Evolutionary conservation across 2,329 filamentous ascomycete species (phyloP).

Genomic region (Gliomastix tumulicola): DNA sequence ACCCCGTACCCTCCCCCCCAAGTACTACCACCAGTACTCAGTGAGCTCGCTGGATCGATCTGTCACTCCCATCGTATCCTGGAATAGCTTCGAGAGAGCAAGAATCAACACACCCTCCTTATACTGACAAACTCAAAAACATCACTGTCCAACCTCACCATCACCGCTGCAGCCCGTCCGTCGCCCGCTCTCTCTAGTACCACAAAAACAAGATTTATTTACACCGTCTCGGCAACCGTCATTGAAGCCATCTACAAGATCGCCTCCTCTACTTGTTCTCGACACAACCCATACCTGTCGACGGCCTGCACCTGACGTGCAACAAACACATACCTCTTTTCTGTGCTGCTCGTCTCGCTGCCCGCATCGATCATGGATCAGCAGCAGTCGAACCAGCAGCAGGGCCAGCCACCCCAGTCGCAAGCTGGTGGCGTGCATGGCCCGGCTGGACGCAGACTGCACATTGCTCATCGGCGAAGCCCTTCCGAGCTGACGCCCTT

Average conservation of each 20-base stretch:
- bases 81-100: no score
- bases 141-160: neutral
- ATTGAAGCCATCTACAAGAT: no score
- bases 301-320: constrained; percentile 34
- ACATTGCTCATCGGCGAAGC: constrained; percentile 95
- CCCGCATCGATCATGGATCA: constrained; percentile 61
- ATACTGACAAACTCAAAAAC: neutral
- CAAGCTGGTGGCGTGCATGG: constrained; percentile 56
- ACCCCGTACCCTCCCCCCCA: no score
- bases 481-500: constrained; percentile 94
- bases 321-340: no score
- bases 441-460: constrained; percentile 79
- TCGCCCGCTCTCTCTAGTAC: no score
- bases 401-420: constrained; percentile 38
- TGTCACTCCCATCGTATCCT: constrained; percentile 2
- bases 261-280: constrained; percentile 9
- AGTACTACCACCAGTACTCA: no score
- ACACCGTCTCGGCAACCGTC: no score
- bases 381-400: constrained; percentile 43
- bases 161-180: constrained; percentile 3
- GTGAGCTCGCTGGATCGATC: constrained; percentile 9
- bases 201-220: no score
- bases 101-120: constrained; percentile 2
- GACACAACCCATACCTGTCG: constrained; percentile 4
- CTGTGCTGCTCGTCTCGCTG: no score